Base-by-base conservation (phyloP, 208 protist genomes). In the Blastocrithidia nonstop region DNA sequence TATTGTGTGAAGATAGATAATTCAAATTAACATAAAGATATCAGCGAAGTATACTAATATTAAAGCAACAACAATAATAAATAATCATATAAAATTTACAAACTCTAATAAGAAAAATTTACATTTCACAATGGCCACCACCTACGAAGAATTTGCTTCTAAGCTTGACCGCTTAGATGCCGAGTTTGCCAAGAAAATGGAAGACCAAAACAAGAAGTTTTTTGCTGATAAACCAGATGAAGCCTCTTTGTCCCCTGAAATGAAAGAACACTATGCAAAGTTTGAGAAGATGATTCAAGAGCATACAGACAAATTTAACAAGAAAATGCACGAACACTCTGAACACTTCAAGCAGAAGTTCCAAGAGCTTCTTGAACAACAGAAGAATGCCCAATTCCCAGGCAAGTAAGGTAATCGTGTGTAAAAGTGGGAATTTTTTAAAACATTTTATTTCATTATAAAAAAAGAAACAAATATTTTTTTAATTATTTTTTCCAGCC, bases 281-380 rank as follows among this genome's bases (percentile, higher is more conserved):
- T 89, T 93, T 50, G 83, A 88, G 68, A 82, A 83, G 61, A 84
- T 92, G 71, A 92, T 88, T 62, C 66, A 93, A 71, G 77, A 93
- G 71, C 79, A 89, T 74, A 89, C 77, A 22, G 83, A 88, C 20
- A 93, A 93, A 65, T 93, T 93, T 70, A 89, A 83, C 68, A 88
- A 89, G 61, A 93, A 89, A 67, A 88, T 93, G 84, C 61, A 66
- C 61, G 81, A 93, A 58, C 78, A 89, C 72, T 88, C 77, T 7
- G 72, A 81, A 59, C 78, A 90, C 68, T 90, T 93, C 74, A 91
- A 91, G 74, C 54, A 70, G 48, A 93, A 91, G 72, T 88, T 89
- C 44, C 27, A 66, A 1, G 84, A 93, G 60, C 74, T 89, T 36
- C 74, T 93, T 32, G 78, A 89, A 71, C 79, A 91, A 76, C 81